Evolutionary conservation across 192 early-diverging fungal genomes (phyloP).

Genomic region (Lobosporangium transversale): DNA sequence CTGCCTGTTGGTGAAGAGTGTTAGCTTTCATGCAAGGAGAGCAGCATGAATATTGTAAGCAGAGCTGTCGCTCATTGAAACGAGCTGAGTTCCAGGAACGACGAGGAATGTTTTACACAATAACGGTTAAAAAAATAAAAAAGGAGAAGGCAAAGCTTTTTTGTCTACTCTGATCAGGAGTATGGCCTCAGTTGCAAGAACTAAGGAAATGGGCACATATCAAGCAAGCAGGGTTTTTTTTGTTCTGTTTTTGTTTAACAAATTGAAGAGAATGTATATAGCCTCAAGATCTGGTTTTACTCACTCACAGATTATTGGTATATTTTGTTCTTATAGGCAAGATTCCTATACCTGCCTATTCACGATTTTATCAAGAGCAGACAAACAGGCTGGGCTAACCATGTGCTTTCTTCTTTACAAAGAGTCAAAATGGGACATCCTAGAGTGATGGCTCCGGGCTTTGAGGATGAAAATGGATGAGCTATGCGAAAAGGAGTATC

Average conservation of each 20-base stretch:
- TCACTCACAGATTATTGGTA: too few relatives aligned
- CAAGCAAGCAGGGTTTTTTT: conserved; percentile 1
- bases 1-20: too few relatives aligned
- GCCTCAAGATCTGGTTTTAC: too few relatives aligned
- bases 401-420: conserved; percentile 17
- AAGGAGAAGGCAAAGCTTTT: conserved; percentile 7
- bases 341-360: conserved; percentile 16
- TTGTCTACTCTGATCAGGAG: conserved; percentile 19
- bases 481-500: not conserved
- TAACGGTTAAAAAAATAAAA: conserved; percentile 6
- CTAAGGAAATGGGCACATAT: conserved; percentile 12
- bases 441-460: conserved; percentile 2
- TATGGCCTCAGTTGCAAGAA: conserved; percentile 10
- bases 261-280: not conserved
- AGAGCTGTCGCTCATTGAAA: too few relatives aligned
- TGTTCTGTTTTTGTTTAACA: not conserved
- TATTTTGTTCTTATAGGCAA: conserved; percentile 1
- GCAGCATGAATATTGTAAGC: too few relatives aligned
- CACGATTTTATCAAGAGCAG: conserved; percentile 17
- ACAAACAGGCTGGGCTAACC: conserved; percentile 14
- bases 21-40: too few relatives aligned
- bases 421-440: not conserved
- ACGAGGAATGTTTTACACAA: too few relatives aligned
- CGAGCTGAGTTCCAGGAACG: too few relatives aligned
- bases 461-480: conserved; percentile 8